These are phyloP conservation scores for Colletotrichum sp. DNA, from an alignment of 2,329 filamentous ascomycete genomes.

Conservation along the genomic window DNA sequence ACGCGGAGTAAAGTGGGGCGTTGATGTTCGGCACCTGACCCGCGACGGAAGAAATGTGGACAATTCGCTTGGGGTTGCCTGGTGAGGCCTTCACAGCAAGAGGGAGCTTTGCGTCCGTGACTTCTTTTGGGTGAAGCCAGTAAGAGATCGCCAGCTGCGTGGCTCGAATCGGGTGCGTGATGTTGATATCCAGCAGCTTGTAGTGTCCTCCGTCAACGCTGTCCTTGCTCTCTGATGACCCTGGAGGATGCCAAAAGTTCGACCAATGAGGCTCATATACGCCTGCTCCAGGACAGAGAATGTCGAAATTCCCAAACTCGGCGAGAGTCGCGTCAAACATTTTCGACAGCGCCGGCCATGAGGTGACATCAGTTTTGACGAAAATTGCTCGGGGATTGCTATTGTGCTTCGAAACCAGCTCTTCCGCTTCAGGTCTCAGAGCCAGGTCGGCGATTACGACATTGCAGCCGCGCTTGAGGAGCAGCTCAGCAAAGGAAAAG, in stretches of 20 bases:
- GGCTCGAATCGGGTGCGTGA: constrained; percentile 44
- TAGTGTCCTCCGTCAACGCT: constrained; percentile 32
- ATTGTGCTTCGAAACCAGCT: constrained; percentile 30
- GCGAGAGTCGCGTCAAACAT: constrained; percentile 37
- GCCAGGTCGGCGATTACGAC: constrained; percentile 49
- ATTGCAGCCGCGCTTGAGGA: constrained; percentile 46
- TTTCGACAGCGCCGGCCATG: constrained; percentile 39
- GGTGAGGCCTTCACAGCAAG: constrained; percentile 20
- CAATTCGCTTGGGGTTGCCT: constrained; percentile 36
- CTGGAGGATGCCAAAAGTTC: constrained; percentile 47
- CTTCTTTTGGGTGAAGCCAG: constrained; percentile 34
- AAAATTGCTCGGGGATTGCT: constrained; percentile 40
- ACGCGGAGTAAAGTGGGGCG: constrained; percentile 42
- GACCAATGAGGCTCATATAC: constrained; percentile 50
- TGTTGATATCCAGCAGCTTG: constrained; percentile 42
- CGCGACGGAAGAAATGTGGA: constrained; percentile 43
- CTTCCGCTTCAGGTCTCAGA: constrained; percentile 45
- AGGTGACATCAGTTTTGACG: constrained; percentile 48
- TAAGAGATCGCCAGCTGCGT: constrained; percentile 44
- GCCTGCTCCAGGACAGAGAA: constrained; percentile 51
- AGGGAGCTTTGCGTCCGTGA: background rate
- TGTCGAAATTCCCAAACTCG: constrained; percentile 43
- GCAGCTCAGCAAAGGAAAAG: constrained; percentile 45
- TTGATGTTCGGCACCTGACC: constrained; percentile 36
- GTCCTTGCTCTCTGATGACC: constrained; percentile 36